Evolutionary conservation across 2,329 filamentous ascomycete genomes (phyloP).

Genomic region (Colletotrichum caudatum): DNA sequence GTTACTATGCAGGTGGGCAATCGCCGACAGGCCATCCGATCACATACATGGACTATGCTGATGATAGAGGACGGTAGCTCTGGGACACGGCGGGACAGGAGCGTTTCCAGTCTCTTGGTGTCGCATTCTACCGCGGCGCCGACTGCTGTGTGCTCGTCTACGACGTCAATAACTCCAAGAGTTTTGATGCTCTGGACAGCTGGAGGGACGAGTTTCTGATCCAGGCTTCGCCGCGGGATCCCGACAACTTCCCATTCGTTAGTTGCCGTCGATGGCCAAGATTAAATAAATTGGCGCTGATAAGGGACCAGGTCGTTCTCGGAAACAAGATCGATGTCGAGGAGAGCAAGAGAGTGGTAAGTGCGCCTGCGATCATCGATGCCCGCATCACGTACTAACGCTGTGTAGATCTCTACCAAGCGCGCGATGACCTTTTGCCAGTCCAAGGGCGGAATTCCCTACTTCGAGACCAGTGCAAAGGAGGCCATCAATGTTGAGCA

Average conservation of each 20-base stretch:
- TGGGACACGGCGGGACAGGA: constrained; percentile 99
- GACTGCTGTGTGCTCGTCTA: constrained; percentile 98
- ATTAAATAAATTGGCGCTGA: constrained; percentile 42
- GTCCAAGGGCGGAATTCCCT: constrained; percentile 96
- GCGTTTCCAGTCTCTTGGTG: constrained; percentile 95
- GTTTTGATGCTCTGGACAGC: constrained; percentile 97
- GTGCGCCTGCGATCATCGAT: constrained; percentile 44
- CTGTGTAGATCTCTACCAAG: constrained; percentile 85
- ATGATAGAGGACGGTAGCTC: constrained; percentile 66
- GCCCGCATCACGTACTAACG: constrained; percentile 8
- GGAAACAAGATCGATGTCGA: constrained; percentile 99
- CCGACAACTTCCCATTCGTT: constrained; percentile 98
- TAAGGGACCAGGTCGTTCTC: constrained; percentile 78
- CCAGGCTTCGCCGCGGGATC: constrained; percentile 94
- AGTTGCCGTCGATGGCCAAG: constrained; percentile 51
- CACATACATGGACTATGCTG: not conserved
- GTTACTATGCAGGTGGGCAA: constrained; percentile 92
- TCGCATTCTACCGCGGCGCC: constrained; percentile 96
- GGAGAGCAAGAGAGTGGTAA: constrained; percentile 92
- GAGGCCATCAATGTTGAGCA: constrained; percentile 98
- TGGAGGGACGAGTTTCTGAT: constrained; percentile 99
- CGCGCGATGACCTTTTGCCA: constrained; percentile 97
- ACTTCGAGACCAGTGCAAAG: constrained; percentile 99
- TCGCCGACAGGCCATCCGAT: constrained; percentile 41
- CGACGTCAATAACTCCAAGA: constrained; percentile 99